Evolutionary conservation across 2,329 filamentous ascomycete genomes (phyloP).

Genomic region (Aspergillus udagawae): DNA sequence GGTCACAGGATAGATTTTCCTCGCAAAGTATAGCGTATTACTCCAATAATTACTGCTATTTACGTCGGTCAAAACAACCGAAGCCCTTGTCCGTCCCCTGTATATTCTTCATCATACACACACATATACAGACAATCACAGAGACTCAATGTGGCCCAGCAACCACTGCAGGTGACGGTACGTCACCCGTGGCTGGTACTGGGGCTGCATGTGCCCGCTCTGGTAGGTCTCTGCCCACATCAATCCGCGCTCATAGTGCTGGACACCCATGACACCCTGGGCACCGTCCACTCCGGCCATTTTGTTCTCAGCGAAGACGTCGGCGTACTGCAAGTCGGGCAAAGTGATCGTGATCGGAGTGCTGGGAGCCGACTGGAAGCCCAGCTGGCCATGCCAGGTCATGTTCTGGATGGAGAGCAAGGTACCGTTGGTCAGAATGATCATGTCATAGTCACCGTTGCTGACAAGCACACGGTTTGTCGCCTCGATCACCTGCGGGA

Average conservation of each 20-base stretch:
- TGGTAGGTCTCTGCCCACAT: slow-evolving; percentile 56
- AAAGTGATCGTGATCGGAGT: slow-evolving; percentile 29
- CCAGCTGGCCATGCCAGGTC: slow-evolving; percentile 70
- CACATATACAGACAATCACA: slow-evolving; percentile 12
- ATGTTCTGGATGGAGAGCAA: slow-evolving; percentile 76
- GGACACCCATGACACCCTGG: slow-evolving; percentile 64
- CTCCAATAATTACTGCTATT: not conserved
- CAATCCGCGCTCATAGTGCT: slow-evolving; percentile 70
- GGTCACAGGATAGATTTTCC: not conserved
- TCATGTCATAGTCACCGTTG: slow-evolving; percentile 69
- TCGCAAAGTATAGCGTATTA: not conserved
- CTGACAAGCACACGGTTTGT: slow-evolving; percentile 71
- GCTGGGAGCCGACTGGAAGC: slow-evolving; percentile 67
- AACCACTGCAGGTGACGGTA: slow-evolving; percentile 60
- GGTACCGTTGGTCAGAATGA: slow-evolving; percentile 66
- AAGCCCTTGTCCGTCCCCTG: not conserved
- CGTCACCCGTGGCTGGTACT: slow-evolving; percentile 64
- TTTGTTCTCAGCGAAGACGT: slow-evolving; percentile 51
- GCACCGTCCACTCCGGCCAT: slow-evolving; percentile 62
- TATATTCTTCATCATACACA: not conserved
- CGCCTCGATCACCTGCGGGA: slow-evolving; percentile 40
- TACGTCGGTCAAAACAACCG: not conserved
- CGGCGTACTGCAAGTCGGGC: slow-evolving; percentile 54
- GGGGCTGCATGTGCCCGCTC: slow-evolving; percentile 44
- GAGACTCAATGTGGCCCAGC: slow-evolving; percentile 25